These are phyloP conservation scores for Plectranthus barbatus DNA, from an alignment of 257 asterid genomes.

Conservation along the genomic window DNA sequence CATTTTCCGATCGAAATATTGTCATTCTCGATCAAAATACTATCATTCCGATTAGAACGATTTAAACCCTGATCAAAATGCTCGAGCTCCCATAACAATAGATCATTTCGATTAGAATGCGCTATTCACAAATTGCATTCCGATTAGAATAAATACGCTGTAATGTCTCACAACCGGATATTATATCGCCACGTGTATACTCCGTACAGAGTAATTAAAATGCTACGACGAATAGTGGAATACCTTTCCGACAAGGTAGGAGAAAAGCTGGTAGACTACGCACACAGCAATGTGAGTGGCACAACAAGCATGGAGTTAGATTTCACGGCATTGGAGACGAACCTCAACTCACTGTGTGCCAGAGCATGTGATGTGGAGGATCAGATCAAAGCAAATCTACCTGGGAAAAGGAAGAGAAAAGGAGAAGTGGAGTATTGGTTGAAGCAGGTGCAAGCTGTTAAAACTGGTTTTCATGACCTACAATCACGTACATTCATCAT, in stretches of 20 bases:
- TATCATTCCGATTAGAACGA: too few relatives aligned
- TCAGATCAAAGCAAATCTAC: background rate
- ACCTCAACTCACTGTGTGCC: background rate
- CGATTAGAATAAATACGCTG: too few relatives aligned
- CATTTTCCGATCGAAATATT: too few relatives aligned
- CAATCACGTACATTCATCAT: background rate
- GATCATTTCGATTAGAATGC: too few relatives aligned
- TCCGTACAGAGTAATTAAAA: background rate
- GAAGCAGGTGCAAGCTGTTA: background rate
- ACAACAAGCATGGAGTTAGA: background rate
- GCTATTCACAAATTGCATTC: too few relatives aligned
- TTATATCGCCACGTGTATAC: too few relatives aligned
- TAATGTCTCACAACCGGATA: too few relatives aligned
- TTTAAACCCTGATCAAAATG: too few relatives aligned
- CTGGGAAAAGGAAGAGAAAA: slow-evolving; percentile 12
- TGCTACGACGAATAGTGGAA: background rate
- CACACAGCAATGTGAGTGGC: background rate
- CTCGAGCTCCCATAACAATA: too few relatives aligned
- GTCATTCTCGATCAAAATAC: too few relatives aligned
- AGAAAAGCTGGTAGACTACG: slow-evolving; percentile 3
- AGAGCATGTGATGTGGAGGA: slow-evolving; percentile 7
- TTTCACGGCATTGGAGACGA: background rate
- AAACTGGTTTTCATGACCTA: background rate
- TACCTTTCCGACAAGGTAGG: background rate
- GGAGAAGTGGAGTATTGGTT: slow-evolving; percentile 13